Conservation (phyloP, 805 yeast genomes). For the Yamadazyma paraphyllophila region DNA sequence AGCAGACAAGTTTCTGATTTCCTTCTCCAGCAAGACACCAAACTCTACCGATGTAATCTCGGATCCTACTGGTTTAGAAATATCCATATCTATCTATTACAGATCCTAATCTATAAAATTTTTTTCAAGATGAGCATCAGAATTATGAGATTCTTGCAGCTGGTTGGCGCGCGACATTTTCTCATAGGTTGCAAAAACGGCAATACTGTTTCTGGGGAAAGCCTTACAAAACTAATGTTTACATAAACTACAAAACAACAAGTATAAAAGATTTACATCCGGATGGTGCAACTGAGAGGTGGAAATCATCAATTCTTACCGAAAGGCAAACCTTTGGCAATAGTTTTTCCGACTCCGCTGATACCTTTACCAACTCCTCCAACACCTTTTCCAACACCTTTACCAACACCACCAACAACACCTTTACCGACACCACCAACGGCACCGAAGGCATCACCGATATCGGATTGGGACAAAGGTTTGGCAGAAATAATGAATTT, state of each 20-base stretch:
- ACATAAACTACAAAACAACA: constrained; percentile 8
- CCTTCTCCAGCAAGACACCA: constrained; percentile 76
- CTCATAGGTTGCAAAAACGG: background rate
- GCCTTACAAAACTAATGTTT: background rate
- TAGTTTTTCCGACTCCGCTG: constrained; percentile 34
- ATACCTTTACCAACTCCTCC: constrained; percentile 36
- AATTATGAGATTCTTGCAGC: background rate
- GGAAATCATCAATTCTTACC: constrained; percentile 18
- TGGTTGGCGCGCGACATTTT: background rate
- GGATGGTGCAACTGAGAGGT: no score
- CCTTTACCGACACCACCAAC: constrained; percentile 43
- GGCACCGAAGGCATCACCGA: constrained; percentile 41
- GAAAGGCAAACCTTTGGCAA: constrained; percentile 37
- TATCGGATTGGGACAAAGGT: constrained; percentile 16
- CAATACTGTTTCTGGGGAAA: no score
- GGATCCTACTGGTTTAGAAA: constrained; percentile 94
- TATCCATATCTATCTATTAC: constrained; percentile 62
- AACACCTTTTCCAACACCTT: constrained; percentile 34
- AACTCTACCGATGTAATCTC: constrained; percentile 91
- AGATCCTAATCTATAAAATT: constrained; percentile 2
- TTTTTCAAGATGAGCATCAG: constrained; percentile 10
- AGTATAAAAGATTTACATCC: background rate
- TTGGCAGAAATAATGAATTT: constrained; percentile 56
- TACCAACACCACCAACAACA: constrained; percentile 40
- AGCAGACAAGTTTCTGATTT: constrained; percentile 83